These are phyloP conservation scores for Xylaria sp. DNA, from an alignment of 2,329 filamentous ascomycete species.

Conservation along the genomic window DNA sequence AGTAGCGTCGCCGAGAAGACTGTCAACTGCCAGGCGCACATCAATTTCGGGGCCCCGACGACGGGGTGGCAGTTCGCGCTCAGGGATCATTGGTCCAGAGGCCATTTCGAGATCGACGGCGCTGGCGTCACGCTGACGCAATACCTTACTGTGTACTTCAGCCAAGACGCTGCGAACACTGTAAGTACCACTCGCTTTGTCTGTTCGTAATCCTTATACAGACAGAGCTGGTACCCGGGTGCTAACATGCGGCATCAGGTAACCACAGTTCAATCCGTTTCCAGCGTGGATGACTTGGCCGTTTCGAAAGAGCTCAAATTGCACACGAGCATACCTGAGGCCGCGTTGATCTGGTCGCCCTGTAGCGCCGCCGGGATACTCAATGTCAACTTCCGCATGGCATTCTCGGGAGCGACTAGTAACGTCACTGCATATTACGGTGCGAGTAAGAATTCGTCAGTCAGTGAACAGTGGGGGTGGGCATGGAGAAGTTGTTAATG, in stretches of 20 bases:
- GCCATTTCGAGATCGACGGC: slow-evolving; percentile 33
- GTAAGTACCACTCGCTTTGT: slow-evolving; percentile 24
- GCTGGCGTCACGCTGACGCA: slow-evolving; percentile 39
- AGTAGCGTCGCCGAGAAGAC: slow-evolving; percentile 30
- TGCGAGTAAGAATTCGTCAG: slow-evolving; percentile 35
- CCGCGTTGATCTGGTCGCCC: slow-evolving; percentile 39
- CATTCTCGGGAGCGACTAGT: slow-evolving; percentile 34
- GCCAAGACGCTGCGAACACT: slow-evolving; percentile 38
- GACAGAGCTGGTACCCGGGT: not conserved
- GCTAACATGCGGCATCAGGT: slow-evolving; percentile 1
- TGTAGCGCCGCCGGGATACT: slow-evolving; percentile 37
- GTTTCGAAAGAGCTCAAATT: slow-evolving; percentile 31
- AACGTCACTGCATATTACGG: slow-evolving; percentile 39
- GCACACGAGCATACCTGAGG: slow-evolving; percentile 36
- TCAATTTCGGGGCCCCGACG: slow-evolving; percentile 34
- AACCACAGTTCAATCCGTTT: slow-evolving; percentile 31
- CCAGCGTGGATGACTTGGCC: slow-evolving; percentile 27
- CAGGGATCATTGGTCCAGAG: slow-evolving; percentile 40
- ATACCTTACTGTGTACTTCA: slow-evolving; percentile 42
- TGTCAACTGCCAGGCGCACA: slow-evolving; percentile 42
- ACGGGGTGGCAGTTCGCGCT: slow-evolving; percentile 43
- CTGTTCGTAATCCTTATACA: not conserved
- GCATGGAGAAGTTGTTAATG: slow-evolving; percentile 39
- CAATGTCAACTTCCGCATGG: slow-evolving; percentile 44
- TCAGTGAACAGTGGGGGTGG: slow-evolving; percentile 41